A percentile compares a stretch with the other conserved stretches of the same genome.
Evolutionary conservation across 108 stramenopile genomes (phyloP).

Genomic region (Aureococcus anophagefferens): DNA sequence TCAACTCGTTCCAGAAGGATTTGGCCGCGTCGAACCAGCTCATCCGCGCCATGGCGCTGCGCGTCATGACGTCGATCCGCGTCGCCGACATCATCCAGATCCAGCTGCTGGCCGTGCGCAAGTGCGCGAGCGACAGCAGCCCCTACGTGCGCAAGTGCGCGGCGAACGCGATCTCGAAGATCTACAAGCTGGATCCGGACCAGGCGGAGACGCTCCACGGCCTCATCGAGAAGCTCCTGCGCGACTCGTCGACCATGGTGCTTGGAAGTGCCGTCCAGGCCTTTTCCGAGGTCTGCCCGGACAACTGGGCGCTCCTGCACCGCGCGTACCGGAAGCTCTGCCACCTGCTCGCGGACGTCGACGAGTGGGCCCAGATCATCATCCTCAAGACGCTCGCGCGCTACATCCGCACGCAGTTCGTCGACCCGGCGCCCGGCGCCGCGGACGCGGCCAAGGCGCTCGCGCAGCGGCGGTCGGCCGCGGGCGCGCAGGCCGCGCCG

Average conservation of each 20-base stretch:
- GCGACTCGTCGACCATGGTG: slow-evolving; percentile 85
- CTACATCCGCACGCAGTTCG: slow-evolving; percentile 84
- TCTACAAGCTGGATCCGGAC: slow-evolving; percentile 53
- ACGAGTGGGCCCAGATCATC: slow-evolving; percentile 96
- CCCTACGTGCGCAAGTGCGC: slow-evolving; percentile 97
- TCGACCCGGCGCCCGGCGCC: slow-evolving; percentile 20
- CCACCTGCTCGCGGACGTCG: slow-evolving; percentile 91
- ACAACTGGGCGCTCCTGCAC: slow-evolving; percentile 78
- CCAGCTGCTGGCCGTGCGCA: slow-evolving; percentile 89
- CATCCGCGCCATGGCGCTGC: slow-evolving; percentile 86
- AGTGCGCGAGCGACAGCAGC: slow-evolving; percentile 74
- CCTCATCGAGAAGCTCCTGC: slow-evolving; percentile 34
- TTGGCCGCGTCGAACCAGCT: slow-evolving; percentile 80
- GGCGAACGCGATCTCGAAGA: slow-evolving; percentile 82
- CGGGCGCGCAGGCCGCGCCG: background rate
- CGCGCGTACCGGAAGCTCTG: slow-evolving; percentile 83
- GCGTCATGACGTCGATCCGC: slow-evolving; percentile 87
- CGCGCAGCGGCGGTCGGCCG: background rate
- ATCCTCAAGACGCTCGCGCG: slow-evolving; percentile 66
- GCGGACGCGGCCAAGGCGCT: background rate
- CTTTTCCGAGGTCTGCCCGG: slow-evolving; percentile 83
- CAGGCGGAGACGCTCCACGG: slow-evolving; percentile 35
- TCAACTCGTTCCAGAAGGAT: slow-evolving; percentile 95
- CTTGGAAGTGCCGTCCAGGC: slow-evolving; percentile 79
- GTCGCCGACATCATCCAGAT: slow-evolving; percentile 94